Conservation (phyloP, 2,329 filamentous ascomycete genomes). For the Fusarium xyrophilum region DNA sequence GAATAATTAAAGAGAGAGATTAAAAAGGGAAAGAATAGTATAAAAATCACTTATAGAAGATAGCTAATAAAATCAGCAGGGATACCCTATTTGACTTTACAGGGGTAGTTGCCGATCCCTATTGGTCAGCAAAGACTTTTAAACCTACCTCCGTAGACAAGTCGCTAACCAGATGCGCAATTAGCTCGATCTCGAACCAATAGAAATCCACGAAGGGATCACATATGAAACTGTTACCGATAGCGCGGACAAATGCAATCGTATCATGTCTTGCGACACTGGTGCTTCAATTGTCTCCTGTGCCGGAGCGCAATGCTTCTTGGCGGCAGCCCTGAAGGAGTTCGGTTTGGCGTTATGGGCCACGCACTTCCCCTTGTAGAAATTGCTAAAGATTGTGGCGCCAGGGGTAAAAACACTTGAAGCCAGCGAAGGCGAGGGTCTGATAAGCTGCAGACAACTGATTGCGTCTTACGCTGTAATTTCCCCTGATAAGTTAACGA, state of each 20-base stretch:
- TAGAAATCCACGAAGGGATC: background rate
- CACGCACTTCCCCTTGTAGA: constrained; percentile 18
- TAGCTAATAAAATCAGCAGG: too few relatives aligned
- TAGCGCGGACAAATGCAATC: constrained; percentile 14
- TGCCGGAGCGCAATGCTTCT: background rate
- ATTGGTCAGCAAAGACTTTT: too few relatives aligned
- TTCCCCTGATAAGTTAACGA: background rate
- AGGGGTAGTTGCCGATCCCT: too few relatives aligned
- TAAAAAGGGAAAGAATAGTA: too few relatives aligned
- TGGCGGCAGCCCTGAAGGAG: background rate
- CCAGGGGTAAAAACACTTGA: background rate
- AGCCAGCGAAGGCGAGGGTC: background rate
- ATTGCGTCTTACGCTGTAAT: background rate
- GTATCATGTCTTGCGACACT: background rate
- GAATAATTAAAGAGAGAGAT: too few relatives aligned
- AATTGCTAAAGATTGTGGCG: constrained; percentile 13
- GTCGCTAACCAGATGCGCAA: background rate
- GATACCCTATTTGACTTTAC: too few relatives aligned
- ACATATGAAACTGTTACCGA: constrained; percentile 4
- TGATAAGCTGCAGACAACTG: background rate
- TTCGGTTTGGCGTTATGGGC: background rate
- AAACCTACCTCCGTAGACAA: too few relatives aligned
- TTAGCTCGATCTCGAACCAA: background rate
- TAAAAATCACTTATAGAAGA: too few relatives aligned
- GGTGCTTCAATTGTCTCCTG: background rate